Percentiles rank a stretch among this genome's conserved stretches.
phyloP scores from a whole-genome alignment of 2,329 filamentous ascomycete genomes.

The Dactylellina parvicollis region DNA sequence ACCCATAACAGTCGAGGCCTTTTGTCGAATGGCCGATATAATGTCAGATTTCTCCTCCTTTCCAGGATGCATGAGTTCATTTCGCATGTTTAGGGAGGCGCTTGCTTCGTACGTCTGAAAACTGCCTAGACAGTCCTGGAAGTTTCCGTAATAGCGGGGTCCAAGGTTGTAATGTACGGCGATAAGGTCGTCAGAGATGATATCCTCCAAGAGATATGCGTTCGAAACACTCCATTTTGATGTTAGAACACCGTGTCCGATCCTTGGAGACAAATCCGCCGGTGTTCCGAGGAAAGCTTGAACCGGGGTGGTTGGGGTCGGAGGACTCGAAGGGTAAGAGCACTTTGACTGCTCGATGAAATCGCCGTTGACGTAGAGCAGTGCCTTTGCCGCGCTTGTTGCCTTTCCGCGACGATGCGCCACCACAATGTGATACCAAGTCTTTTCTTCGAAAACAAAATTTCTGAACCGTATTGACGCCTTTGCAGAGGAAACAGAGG shows the following conservation, averaged over 20 bases:
- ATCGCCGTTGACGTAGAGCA: slow-evolving; percentile 90
- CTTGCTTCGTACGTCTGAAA: slow-evolving; percentile 97
- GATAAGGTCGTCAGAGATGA: slow-evolving; percentile 87
- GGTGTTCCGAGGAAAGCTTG: slow-evolving; percentile 95
- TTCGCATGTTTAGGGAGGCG: slow-evolving; percentile 86
- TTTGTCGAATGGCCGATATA: slow-evolving; percentile 83
- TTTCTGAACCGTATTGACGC: slow-evolving; percentile 95
- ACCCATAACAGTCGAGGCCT: slow-evolving; percentile 81
- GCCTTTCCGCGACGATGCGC: slow-evolving; percentile 83
- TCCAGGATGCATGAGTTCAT: slow-evolving; percentile 87
- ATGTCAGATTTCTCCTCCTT: slow-evolving; percentile 94
- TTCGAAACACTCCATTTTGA: slow-evolving; percentile 91
- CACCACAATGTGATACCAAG: slow-evolving; percentile 93
- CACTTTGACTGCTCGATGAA: slow-evolving; percentile 92
- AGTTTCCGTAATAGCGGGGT: slow-evolving; percentile 91
- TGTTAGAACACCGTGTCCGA: slow-evolving; percentile 76
- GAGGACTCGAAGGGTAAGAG: slow-evolving; percentile 82
- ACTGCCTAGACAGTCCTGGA: slow-evolving; percentile 92
- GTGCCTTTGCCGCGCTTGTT: slow-evolving; percentile 79
- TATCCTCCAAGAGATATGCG: slow-evolving; percentile 86
- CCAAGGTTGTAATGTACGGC: slow-evolving; percentile 91
- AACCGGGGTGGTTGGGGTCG: slow-evolving; percentile 74
- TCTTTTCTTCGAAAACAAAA: slow-evolving; percentile 75
- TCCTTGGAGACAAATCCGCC: slow-evolving; percentile 79
- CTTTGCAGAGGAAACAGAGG: slow-evolving; percentile 83